Base-by-base conservation (phyloP, 306 rosid genomes). In the Sicyos baderoa region DNA sequence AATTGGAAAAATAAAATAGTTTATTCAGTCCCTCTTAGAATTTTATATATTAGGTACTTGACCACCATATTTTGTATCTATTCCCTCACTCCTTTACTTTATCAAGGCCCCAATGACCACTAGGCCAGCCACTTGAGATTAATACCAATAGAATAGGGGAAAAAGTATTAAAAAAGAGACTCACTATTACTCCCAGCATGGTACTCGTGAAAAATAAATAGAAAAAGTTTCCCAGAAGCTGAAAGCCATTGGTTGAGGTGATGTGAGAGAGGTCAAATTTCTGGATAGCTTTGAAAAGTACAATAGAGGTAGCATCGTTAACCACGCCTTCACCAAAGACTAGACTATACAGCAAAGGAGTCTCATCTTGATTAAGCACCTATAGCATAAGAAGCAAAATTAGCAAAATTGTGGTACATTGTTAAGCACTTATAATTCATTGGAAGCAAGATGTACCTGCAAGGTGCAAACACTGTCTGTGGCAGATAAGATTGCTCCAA, bases 251-350 rank as follows among this genome's bases (percentile, higher is more conserved):
- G 45, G 51, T 57, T 52, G 86, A 68, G 72, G 85, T 83, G 74
- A 80, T 61, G 71, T 78, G 79, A 35, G 86, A 78, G 75, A 83
- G 85, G 74, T 85, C 90, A 57, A 83, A 78, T 72, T 27, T 82
- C 81, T 83, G 85, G 74, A 87, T 82, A 76, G 90, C 94, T 5
- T 85, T 73, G 73, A 87, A 87, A 68, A 87, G 85, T 27, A 83
- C 88, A 59, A 87, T 85, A 42, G 94, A 83, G 35, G 88, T 83
- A 22, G 94, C 94, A 83, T 85, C 94, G 50, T 87, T 87, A 15
- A 85, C 88, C 45, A 87, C 94, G 9, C 88, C 94, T 82, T 87
- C 90, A 19, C 94, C 90, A 37, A 87, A 85, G 72, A 85, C 86
- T 67, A 87, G 75, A 83, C 90, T 83, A 74, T 87, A 87, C 14